A percentile compares a stretch with the other conserved stretches of the same genome.
Conservation (phyloP, 108 stramenopile genomes). For the Skeletonema grethae region DNA sequence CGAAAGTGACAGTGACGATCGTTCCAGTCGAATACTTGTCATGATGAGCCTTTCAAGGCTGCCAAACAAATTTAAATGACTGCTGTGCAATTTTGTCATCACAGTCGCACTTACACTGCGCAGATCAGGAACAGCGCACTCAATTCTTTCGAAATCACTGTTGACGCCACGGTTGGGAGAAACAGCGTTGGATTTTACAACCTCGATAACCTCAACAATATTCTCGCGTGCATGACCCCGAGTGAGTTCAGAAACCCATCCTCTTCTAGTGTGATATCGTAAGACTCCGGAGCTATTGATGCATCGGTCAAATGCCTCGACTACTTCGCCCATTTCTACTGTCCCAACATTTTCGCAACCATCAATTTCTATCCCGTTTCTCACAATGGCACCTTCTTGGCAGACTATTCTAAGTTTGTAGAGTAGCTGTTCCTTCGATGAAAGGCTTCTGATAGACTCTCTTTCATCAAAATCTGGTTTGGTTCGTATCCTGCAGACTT, state of each 20-base stretch:
- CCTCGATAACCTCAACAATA: conserved; percentile 88
- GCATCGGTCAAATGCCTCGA: conserved; percentile 82
- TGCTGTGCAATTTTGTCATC: conserved; percentile 69
- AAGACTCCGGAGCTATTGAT: conserved; percentile 90
- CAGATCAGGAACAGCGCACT: conserved; percentile 73
- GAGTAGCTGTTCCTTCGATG: conserved; percentile 29
- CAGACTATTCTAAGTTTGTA: conserved; percentile 87
- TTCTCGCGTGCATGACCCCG: conserved; percentile 91
- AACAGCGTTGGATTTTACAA: conserved; percentile 24
- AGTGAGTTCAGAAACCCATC: conserved; percentile 94
- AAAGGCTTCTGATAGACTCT: conserved; percentile 42
- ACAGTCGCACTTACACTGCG: conserved; percentile 64
- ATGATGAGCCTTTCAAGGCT: conserved; percentile 56
- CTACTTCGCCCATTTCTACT: conserved; percentile 87
- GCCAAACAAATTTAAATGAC: conserved; percentile 61
- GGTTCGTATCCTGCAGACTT: conserved; percentile 74
- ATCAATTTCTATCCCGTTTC: conserved; percentile 93
- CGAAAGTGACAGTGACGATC: conserved; percentile 35
- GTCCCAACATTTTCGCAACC: conserved; percentile 81
- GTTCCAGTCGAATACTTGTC: conserved; percentile 55
- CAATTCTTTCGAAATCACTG: conserved; percentile 54
- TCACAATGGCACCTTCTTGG: conserved; percentile 87
- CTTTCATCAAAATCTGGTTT: conserved; percentile 60
- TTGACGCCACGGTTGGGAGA: neutral
- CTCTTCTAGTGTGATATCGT: conserved; percentile 82